These are phyloP conservation scores for Xerocomellus amylosporus DNA, from an alignment of 768 basidiomycete genomes.

Conservation along the genomic window DNA sequence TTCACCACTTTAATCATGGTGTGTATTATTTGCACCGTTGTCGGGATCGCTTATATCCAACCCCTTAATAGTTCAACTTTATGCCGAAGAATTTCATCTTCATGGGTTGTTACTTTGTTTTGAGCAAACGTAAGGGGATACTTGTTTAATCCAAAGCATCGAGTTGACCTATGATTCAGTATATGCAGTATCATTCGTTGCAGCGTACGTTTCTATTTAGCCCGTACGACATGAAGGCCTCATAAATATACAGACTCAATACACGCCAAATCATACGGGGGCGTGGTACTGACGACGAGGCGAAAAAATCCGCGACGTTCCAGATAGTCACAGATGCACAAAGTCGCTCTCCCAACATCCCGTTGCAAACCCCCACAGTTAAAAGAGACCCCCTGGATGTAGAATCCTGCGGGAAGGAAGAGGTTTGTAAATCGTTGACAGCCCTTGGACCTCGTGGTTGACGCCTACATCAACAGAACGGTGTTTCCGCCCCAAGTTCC, in stretches of 20 bases:
- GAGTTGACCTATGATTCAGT: constrained; percentile 34
- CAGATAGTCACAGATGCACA: constrained; percentile 20
- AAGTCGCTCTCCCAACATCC: background rate
- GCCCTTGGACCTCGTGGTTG: background rate
- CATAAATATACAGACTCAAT: constrained; percentile 47
- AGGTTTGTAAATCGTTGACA: constrained; percentile 6
- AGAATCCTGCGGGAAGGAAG: background rate
- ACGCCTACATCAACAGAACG: constrained; percentile 1
- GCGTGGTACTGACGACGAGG: constrained; percentile 49
- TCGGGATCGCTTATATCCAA: background rate
- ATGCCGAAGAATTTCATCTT: constrained; percentile 58
- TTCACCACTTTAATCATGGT: constrained; percentile 55
- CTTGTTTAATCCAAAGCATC: background rate
- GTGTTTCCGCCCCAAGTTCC: background rate
- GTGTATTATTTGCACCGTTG: constrained; percentile 17
- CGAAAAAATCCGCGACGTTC: constrained; percentile 25
- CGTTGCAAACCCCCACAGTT: background rate
- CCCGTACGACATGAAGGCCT: background rate
- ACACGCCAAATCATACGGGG: constrained; percentile 55
- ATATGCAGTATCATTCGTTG: constrained; percentile 65
- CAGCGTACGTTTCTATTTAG: constrained; percentile 45
- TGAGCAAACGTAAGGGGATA: constrained; percentile 56
- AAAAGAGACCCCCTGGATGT: background rate
- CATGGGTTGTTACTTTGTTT: constrained; percentile 57
- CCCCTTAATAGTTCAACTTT: constrained; percentile 48